Evolutionary conservation across 805 yeast genomes (phyloP), one percentile per base, ranked within the genome.

Genomic region (Starmera amethionina): DNA sequence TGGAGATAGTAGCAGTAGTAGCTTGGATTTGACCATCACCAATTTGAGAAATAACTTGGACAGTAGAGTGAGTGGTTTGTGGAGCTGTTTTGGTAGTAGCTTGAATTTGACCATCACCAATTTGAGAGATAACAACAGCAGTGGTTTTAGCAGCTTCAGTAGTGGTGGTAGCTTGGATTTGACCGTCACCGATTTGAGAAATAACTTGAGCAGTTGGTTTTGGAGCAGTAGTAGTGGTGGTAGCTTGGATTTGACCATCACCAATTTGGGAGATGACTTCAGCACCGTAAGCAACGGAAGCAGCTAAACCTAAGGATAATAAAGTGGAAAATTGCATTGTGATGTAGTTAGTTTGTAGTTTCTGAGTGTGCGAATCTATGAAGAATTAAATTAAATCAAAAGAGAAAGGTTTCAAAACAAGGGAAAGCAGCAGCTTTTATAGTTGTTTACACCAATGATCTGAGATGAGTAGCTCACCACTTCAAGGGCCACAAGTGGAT

Each of bases 231-330:
- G 53, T 46, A 18, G 46, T 34, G 14, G 52, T 44, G 3, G 58
- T 43, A 32, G 62, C 62, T 52, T 60, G 60, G 43, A 59, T 55
- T 52, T 65, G 70, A 40, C 73, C 72, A 44, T 68, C 75, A 40
- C 53, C 44, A 40, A 66, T 61, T 49, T 70, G 73, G 40, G 68
- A 54, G 30, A 56, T 56, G 36, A 38, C 48, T 38, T 42, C 40
- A n/a, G 31, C 48, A 27, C 44, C 36, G 33, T 40, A 31, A 29
- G 52, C 52, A 46, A 58, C 35, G 18, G 51, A 37, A 22, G 44
- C 36, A 27, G 67, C 36, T 8, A 30, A 33, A 18, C 16, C 42
- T 27, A 40, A 40, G 18, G 29, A 12, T 25, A 35, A 22, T 34
- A 34, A 32, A 28, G 44, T 19, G 18, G 32, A 30, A 43, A 35